Base-by-base conservation (phyloP, 768 basidiomycete genomes). In the Tubosaeta sp. region DNA sequence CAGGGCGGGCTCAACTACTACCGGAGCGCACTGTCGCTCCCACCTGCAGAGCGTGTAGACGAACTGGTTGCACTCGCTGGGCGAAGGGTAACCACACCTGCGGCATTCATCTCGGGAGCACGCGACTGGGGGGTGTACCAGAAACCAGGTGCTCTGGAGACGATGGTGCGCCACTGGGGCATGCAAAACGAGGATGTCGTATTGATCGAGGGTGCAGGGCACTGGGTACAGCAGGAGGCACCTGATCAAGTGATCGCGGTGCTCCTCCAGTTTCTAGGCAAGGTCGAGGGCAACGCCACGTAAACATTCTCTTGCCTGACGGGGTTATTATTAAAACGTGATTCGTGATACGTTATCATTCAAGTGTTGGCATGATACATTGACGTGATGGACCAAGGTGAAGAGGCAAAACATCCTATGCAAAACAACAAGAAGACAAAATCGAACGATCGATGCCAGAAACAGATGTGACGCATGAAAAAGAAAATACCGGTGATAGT, bases 71-170 rank as follows among this genome's bases (percentile, higher is more conserved):
- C 76, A 27, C 81, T 83, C 50, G 56, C 72, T 14, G 75, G 72
- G 45, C 78, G 71, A 63, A 70, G 60, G 48, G 73, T 83, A 8
- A 66, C 72, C 29, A 70, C 82, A 5, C 81, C 83, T 16, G 78
- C 79, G 1, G 79, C 80, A 72, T 86, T 80, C 61, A 56, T 86
- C 11, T 67, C 77, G 1, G 84, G 84, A 1, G 68, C 62, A 46
- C 68, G 73, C 52, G 84, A 85, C 62, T 85, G 84, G 84, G 82
- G 83, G 0, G 71, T 75, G n/a, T 80, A 76, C 57, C 83, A 84
- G 64, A 50, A 52, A 0, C 83, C 81, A 4, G 79, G 79, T 0
- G 76, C 72, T 2, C 52, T 68, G 31, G 75, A 78, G 35, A 66
- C 65, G 61, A 79, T 83, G 83, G 50, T 16, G 27, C 44, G 33